Percentiles rank a stretch among this genome's conserved stretches.
phyloP scores from a whole-genome alignment of 2,329 filamentous ascomycete genomes.

The Aspergillus fischeri region DNA sequence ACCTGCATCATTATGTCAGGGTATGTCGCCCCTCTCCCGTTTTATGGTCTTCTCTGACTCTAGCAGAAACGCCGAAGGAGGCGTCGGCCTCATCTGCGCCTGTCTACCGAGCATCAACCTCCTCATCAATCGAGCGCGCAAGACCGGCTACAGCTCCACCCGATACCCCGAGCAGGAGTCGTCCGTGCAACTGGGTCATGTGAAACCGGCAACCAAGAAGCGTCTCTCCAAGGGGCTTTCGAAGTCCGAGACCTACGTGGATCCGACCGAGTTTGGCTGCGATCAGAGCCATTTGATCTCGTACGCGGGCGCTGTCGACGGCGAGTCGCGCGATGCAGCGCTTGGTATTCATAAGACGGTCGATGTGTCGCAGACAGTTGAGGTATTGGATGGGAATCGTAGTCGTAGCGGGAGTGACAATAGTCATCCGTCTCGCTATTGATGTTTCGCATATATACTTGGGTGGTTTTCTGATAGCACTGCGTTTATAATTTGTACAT shows the following conservation, averaged over 20 bases:
- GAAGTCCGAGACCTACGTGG: conserved; percentile 12
- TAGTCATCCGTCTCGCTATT: not conserved
- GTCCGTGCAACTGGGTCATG: conserved; percentile 24
- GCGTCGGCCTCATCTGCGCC: conserved; percentile 35
- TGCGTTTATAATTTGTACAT: no score
- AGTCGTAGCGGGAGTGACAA: not conserved
- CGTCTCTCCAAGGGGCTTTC: conserved; percentile 14
- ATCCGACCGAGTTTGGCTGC: conserved; percentile 18
- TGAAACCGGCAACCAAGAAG: conserved; percentile 14
- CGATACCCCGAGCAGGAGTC: conserved; percentile 26
- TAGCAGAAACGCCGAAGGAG: conserved; percentile 35
- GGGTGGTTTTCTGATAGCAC: no score
- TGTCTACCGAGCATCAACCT: conserved; percentile 34
- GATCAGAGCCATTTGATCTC: conserved; percentile 32
- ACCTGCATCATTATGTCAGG: conserved; percentile 35
- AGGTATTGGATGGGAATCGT: conserved; percentile 10
- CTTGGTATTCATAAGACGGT: conserved; percentile 19
- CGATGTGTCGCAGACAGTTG: conserved; percentile 20
- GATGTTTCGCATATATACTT: not conserved
- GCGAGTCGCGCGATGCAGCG: conserved; percentile 1
- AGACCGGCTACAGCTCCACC: conserved; percentile 24
- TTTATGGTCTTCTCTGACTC: no score
- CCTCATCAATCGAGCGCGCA: conserved; percentile 22
- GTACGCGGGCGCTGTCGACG: conserved; percentile 22
- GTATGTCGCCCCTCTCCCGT: conserved; percentile 19